phyloP scores from a whole-genome alignment of 164 flowering plant genomes.

The Stephania cephalantha region DNA sequence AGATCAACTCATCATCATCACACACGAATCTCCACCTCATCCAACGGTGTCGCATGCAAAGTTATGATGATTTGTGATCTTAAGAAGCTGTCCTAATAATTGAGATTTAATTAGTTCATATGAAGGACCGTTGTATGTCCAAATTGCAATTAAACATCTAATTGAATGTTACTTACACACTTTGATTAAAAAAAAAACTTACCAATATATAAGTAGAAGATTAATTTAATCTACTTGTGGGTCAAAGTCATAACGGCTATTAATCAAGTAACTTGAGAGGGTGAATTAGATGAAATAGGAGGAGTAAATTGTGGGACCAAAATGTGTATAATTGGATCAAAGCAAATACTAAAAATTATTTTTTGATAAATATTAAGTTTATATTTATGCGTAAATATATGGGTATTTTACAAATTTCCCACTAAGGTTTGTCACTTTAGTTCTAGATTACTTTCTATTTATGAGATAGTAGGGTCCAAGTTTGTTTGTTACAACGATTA shows the following conservation, averaged over 20 bases:
- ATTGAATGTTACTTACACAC: no score
- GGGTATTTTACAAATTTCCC: no score
- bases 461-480: no score
- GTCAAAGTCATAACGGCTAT: background rate
- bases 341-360: background rate
- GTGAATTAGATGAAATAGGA: background rate
- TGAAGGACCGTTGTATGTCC: background rate
- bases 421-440: no score
- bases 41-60: background rate
- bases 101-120: background rate
- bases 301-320: background rate
- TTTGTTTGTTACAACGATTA: no score
- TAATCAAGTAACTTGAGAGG: background rate
- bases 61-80: background rate
- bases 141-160: background rate
- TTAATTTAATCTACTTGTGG: background rate
- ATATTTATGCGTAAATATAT: no score
- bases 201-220: background rate
- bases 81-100: slow-evolving; percentile 4
- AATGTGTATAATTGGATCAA: background rate
- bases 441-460: no score
- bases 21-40: background rate
- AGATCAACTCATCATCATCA: background rate
- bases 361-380: no score
- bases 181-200: background rate